Conservation (phyloP, 257 asterid species). For the Solanum commersonii region DNA sequence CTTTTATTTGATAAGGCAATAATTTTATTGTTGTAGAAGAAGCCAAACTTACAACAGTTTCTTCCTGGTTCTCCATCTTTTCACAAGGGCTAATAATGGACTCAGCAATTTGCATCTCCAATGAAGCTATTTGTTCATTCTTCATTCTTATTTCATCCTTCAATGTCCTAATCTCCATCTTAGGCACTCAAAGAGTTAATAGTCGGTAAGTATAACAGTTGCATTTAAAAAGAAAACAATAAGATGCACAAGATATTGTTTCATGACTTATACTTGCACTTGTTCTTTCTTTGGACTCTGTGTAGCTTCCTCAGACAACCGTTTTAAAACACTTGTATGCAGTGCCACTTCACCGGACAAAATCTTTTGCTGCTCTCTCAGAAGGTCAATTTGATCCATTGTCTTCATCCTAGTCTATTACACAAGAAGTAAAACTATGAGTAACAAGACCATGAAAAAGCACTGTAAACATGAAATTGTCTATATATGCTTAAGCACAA, state of each 20-base stretch:
- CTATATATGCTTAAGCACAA: background rate
- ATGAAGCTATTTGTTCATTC: constrained; percentile 63
- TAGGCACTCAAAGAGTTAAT: constrained; percentile 3
- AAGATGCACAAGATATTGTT: background rate
- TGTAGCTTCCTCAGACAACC: constrained; percentile 67
- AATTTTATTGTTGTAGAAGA: background rate
- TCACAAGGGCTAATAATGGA: constrained; percentile 37
- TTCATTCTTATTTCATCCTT: constrained; percentile 66
- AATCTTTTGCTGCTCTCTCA: constrained; percentile 89
- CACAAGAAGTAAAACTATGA: constrained; percentile 9
- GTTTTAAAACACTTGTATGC: constrained; percentile 70
- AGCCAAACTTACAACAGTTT: constrained; percentile 48
- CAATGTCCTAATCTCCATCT: constrained; percentile 70
- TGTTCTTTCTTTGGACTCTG: constrained; percentile 52
- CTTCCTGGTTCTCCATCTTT: constrained; percentile 46
- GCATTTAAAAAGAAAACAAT: background rate
- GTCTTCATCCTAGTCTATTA: constrained; percentile 59
- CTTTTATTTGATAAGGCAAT: background rate
- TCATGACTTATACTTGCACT: constrained; percentile 41
- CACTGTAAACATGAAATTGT: background rate
- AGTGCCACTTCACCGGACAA: constrained; percentile 88
- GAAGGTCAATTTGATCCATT: constrained; percentile 78
- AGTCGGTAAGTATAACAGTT: constrained; percentile 1
- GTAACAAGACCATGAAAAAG: background rate
- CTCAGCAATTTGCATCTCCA: constrained; percentile 66